Base-by-base conservation (phyloP, 1,284 basidiomycete species). In the Puccinia sorghi region DNA sequence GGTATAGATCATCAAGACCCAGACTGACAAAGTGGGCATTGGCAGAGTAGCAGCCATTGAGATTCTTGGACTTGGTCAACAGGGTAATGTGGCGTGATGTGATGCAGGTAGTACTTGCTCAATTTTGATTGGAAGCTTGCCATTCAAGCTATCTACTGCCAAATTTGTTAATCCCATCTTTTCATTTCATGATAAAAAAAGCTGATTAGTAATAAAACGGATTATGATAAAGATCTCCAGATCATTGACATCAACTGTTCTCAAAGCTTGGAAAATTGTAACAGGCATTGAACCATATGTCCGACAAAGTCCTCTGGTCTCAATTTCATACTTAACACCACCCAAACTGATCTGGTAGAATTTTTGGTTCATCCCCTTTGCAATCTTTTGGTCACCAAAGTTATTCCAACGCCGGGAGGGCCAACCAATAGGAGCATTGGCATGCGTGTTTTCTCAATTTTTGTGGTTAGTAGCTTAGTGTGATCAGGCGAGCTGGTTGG, bases 341-440 rank as follows among this genome's bases (percentile, higher is more conserved):
- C 86, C 17, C 63, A 77, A 78, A 57, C 75, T 17, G 76, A 54
- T 72, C 71, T 72, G 80, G 50, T 81, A 81, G 77, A 83, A 83
- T 13, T 87, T 93, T 0, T 93, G 92, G 2, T 92, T 91, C 75
- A 91, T 90, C 9, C 92, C 92, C 32, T 94, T 84, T 37, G 85
- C 85, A 17, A 86, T 82, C 83, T 84, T 32, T 82, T 79, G n/a
- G 82, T 92, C 0, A 93, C 88, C 0, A 90, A 92, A 0, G 92
- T 93, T 85, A 93, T 93, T 17, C 92, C 92, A 0, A 90, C 91
- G 9, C 92, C 92, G 0, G 92, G 92, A 15, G 84, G 84, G 17
- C 81, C 81, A 52, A 86, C 89, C 79, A 86, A 91, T 88, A 94
- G 84, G 17, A 95, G 86, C 80, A 95, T 94, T 0, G 93, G 93